Conservation (phyloP, 129 eudicot genomes). For the Flaveria brownii region DNA sequence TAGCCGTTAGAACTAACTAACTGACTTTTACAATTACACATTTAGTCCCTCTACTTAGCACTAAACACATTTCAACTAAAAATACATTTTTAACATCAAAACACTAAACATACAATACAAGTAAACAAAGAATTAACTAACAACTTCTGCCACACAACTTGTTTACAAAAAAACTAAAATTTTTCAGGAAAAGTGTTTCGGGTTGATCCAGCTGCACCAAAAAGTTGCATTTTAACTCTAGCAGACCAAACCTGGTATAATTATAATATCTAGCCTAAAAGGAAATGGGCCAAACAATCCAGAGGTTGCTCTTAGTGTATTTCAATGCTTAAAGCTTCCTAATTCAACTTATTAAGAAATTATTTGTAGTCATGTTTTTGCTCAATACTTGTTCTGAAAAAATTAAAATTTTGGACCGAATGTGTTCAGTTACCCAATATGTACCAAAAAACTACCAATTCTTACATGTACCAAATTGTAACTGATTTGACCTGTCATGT, state of each 20-base stretch:
- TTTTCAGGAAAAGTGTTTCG: background rate
- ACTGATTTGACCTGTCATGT: background rate
- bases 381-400: background rate
- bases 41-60: no score
- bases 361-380: background rate
- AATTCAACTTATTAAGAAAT: background rate
- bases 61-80: no score
- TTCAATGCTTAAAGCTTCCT: background rate
- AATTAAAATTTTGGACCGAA: no score
- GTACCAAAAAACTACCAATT: background rate
- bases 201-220: background rate
- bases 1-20: no score
- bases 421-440: background rate
- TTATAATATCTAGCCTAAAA: background rate
- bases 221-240: background rate
- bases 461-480: background rate
- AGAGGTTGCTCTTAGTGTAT: background rate
- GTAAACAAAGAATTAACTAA: no score
- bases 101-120: no score
- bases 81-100: no score
- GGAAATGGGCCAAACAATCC: background rate
- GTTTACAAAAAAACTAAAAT: background rate
- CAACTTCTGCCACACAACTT: background rate
- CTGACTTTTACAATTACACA: no score
- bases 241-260: background rate